Base-by-base conservation (phyloP, 495 filamentous ascomycete genomes). In the Podospora conica region DNA sequence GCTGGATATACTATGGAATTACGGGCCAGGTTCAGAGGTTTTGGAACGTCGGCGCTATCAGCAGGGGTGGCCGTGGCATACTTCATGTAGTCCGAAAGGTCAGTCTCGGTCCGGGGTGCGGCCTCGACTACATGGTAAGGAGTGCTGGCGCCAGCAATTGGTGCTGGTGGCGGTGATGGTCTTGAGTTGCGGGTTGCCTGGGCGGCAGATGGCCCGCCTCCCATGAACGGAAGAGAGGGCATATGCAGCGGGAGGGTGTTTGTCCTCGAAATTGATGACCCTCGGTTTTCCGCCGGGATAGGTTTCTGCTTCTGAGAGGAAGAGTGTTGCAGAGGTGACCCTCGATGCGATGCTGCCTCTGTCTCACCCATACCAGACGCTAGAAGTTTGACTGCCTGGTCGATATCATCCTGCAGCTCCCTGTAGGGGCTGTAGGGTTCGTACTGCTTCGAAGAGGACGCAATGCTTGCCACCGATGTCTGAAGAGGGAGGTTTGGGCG, bases 201-300 rank as follows among this genome's bases (percentile, higher is more conserved):
- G 33, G 33, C 12, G 29, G 3, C 24, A 20, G 65, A 55, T 12
- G 68, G 65, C 10, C 66, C 58, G 10, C 55, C 55, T 3, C 67
- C 70, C 69, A 71, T 73, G n/a, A 65, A 76, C 10, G 73, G 73
- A 3, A 74, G 65, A 2, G 70, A 66, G 24, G 73, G 71, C 33
- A 75, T 62, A 28, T 76, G 69, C 3, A 66, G 54, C 0, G 74
- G 74, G n/a, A 75, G 65, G 6, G 74, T 76, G 40, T 65, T 74
- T 53, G 69, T 71, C 54, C 74, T 68, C 10, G 62, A 21, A n/a
- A 73, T 18, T 4, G 22, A 64, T 5, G 68, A 69, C 15, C 57
- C 55, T 23, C n/a, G 54, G 2, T 55, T 23, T 23, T 28, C 48
- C 5, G 56, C 22, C 29, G 59, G 29, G 27, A 3, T 8, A 3